Base-by-base conservation (phyloP, 108 stramenopile species). In the Nitzschia palea region DNA sequence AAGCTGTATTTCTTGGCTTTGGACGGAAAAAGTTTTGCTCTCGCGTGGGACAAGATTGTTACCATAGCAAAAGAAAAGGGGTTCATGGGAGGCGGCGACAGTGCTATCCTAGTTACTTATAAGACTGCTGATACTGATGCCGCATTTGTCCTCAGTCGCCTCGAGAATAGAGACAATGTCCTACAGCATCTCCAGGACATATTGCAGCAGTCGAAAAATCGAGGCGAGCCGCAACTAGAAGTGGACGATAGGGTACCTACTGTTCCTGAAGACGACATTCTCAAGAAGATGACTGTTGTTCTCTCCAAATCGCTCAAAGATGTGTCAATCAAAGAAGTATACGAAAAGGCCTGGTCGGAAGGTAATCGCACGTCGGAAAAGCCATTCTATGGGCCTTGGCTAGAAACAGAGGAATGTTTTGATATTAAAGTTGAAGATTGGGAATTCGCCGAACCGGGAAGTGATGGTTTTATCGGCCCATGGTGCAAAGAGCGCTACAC, bases 311-410 rank as follows among this genome's bases (percentile, higher is more conserved):
- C 43, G 8, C 57, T 94, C 4, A 78, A 70, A 52, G 76, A 78
- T 63, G 73, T 91, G 17, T 78, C 86, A 3, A 84, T 94, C 45
- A 63, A 80, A 23, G 43, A 65, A 26, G 80, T 88, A 31, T 89
- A 86, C 61, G 67, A 81, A 28, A 74, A 67, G 22, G 86, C 77
- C 15, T 93, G 89, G 89, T 86, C 87, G 1, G 86, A 90, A 34
- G 80, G 71, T 4, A 48, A 60, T 28, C 29, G 60, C 10, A 76
- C 57, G 3, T 14, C 32, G 0, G 69, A 78, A 8, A 70, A 71
- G 47, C 78, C 84, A 3, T 80, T 94, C 34, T 91, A 94, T 75
- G 50, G 67, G 26, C 76, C 79, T 40, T 94, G 86, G 86, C 71
- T 91, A 0, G 79, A 85, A 52, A 50, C 44, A 37, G 84, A 78